A percentile compares a stretch with the other conserved stretches of the same genome.
Conservation (phyloP, 768 basidiomycete species). For the Leccinum incarnatum region DNA sequence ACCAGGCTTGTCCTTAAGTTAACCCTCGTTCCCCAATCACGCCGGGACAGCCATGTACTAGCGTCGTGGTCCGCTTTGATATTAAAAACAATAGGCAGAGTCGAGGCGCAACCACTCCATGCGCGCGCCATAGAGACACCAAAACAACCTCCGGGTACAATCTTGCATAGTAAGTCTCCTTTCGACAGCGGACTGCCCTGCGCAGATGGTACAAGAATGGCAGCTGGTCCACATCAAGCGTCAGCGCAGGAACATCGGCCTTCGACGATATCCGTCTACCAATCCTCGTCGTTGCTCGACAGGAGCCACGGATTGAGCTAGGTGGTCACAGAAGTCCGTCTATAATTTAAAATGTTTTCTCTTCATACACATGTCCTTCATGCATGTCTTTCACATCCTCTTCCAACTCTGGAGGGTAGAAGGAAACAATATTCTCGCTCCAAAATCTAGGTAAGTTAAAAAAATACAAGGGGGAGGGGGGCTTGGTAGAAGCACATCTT, state of each 20-base stretch:
- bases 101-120: too few species aligned
- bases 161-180: constrained; percentile 19
- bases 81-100: too few species aligned
- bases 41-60: too few species aligned
- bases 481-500: too few species aligned
- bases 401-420: constrained; percentile 57
- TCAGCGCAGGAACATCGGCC: constrained; percentile 42
- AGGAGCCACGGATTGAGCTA: constrained; percentile 67
- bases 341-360: too few species aligned
- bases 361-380: constrained; percentile 44
- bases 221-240: constrained; percentile 37
- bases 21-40: too few species aligned
- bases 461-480: constrained; percentile 42
- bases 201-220: constrained; percentile 50
- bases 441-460: too few species aligned
- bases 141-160: too few species aligned
- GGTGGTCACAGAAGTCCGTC: constrained; percentile 49
- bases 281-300: constrained; percentile 29
- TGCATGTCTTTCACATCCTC: constrained; percentile 53
- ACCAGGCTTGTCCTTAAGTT: too few species aligned
- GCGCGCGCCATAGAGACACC: too few species aligned
- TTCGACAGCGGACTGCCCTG: constrained; percentile 18
- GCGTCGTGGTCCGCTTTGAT: too few species aligned
- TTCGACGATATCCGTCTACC: constrained; percentile 55
- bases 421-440: constrained; percentile 31